Percentiles rank a stretch among this genome's conserved stretches.
Evolutionary conservation across 2,329 filamentous ascomycete species (phyloP).

Genomic region (Penicillium sp.): DNA sequence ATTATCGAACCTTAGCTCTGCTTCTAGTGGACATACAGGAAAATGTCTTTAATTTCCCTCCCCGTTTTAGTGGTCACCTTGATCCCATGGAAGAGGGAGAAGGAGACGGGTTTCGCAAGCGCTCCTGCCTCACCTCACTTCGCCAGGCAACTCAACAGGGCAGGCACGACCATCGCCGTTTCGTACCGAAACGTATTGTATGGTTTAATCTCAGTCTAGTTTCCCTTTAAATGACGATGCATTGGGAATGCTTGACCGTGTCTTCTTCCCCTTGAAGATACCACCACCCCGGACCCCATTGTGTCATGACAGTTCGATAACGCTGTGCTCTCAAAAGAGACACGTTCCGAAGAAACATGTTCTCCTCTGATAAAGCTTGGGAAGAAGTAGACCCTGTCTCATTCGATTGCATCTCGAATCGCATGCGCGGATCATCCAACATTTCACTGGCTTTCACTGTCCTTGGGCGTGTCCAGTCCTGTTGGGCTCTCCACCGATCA

Average conservation of each 20-base stretch:
- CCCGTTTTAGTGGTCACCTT: too few species aligned
- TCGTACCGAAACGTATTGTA: too few species aligned
- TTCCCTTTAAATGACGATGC: too few species aligned
- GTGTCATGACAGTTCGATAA: constrained; percentile 5
- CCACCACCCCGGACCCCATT: neutral
- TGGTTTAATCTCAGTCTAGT: too few species aligned
- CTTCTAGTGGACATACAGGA: neutral
- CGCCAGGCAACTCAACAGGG: too few species aligned
- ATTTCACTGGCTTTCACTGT: neutral
- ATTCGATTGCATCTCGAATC: constrained; percentile 4
- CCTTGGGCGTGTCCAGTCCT: neutral
- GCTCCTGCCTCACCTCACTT: too few species aligned
- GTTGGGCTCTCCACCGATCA: constrained; percentile 1
- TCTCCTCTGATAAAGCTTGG: neutral
- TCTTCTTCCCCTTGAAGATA: neutral
- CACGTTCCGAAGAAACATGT: constrained; percentile 2
- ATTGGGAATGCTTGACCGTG: too few species aligned
- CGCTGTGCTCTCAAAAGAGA: constrained; percentile 2
- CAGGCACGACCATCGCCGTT: too few species aligned
- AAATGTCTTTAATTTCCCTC: neutral
- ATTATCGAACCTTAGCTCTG: neutral
- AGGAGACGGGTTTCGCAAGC: too few species aligned
- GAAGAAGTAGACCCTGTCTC: neutral
- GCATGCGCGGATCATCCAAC: constrained; percentile 1
- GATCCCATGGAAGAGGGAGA: too few species aligned